Percentiles rank a stretch among this genome's conserved stretches.
phyloP scores from a whole-genome alignment of 306 rosid species.

The Vigna reflexopilosa region DNA sequence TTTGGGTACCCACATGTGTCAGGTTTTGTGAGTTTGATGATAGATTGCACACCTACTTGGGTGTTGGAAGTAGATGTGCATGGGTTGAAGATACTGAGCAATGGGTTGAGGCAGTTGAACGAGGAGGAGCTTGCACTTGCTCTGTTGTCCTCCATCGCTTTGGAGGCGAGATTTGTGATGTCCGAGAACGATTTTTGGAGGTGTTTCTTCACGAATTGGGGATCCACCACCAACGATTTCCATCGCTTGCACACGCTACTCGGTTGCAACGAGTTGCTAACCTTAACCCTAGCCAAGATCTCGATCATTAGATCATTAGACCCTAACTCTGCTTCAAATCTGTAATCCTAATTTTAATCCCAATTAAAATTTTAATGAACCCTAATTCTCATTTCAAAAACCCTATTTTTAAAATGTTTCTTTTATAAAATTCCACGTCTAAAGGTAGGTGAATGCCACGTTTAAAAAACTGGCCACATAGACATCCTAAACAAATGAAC shows the following conservation, averaged over 20 bases:
- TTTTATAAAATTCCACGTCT: too few species aligned
- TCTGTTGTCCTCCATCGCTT: conserved; percentile 50
- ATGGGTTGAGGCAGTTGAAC: conserved; percentile 80
- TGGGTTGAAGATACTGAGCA: conserved; percentile 79
- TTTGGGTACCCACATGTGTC: conserved; percentile 76
- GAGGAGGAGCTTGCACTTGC: conserved; percentile 92
- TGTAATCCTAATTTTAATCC: too few species aligned
- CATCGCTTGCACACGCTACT: conserved; percentile 50
- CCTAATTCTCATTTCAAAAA: too few species aligned
- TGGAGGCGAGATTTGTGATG: conserved; percentile 42
- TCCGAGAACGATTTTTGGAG: conserved; percentile 33
- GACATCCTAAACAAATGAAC: too few species aligned
- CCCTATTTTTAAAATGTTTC: too few species aligned
- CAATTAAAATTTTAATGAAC: too few species aligned
- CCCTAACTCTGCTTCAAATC: too few species aligned
- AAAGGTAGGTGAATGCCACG: too few species aligned
- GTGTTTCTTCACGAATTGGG: conserved; percentile 46
- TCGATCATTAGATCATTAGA: conserved; percentile 42
- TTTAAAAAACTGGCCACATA: too few species aligned
- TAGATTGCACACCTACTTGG: conserved; percentile 83
- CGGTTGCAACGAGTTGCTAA: conserved; percentile 36
- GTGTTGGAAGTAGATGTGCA: conserved; percentile 79
- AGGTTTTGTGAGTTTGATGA: conserved; percentile 85
- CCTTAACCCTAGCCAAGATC: conserved; percentile 41
- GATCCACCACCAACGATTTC: conserved; percentile 46